These are phyloP conservation scores for Ophiostoma ulmi DNA, from an alignment of 2,329 filamentous ascomycete species.

Conservation along the genomic window DNA sequence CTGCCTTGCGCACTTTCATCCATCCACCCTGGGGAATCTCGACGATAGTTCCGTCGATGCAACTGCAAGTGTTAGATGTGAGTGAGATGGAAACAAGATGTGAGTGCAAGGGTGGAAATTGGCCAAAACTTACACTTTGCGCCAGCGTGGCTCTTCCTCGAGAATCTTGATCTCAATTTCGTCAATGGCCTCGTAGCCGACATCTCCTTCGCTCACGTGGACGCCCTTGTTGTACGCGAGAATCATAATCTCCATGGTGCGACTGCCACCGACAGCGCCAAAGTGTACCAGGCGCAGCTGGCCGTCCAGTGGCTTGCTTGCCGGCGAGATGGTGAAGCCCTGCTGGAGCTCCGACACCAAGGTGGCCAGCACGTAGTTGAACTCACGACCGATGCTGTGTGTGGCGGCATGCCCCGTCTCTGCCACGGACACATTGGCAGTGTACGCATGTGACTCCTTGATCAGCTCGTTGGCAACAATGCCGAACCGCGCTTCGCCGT, in stretches of 20 bases:
- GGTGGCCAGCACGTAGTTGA: constrained; percentile 72
- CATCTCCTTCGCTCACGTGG: constrained; percentile 53
- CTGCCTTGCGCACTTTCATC: constrained; percentile 58
- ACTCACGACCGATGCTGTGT: constrained; percentile 36
- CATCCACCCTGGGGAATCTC: constrained; percentile 64
- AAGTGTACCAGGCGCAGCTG: constrained; percentile 70
- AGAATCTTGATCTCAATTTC: constrained; percentile 60
- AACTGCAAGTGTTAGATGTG: constrained; percentile 36
- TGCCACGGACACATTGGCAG: constrained; percentile 36
- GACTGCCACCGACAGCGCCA: constrained; percentile 57
- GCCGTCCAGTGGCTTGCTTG: constrained; percentile 63
- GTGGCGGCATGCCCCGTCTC: neutral
- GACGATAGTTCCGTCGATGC: constrained; percentile 87
- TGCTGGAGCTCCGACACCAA: constrained; percentile 77
- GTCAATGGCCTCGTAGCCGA: constrained; percentile 68
- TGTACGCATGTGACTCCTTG: constrained; percentile 48
- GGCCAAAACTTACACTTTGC: constrained; percentile 50
- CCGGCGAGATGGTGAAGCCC: constrained; percentile 75
- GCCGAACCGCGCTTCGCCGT: constrained; percentile 72
- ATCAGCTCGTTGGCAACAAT: constrained; percentile 78
- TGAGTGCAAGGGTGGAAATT: neutral
- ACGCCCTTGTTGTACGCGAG: constrained; percentile 54
- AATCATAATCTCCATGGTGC: constrained; percentile 73
- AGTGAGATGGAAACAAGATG: neutral
- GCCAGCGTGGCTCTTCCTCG: constrained; percentile 69